Evolutionary conservation across 2,329 filamentous ascomycete genomes (phyloP).

Genomic region (Truncatella angustata): DNA sequence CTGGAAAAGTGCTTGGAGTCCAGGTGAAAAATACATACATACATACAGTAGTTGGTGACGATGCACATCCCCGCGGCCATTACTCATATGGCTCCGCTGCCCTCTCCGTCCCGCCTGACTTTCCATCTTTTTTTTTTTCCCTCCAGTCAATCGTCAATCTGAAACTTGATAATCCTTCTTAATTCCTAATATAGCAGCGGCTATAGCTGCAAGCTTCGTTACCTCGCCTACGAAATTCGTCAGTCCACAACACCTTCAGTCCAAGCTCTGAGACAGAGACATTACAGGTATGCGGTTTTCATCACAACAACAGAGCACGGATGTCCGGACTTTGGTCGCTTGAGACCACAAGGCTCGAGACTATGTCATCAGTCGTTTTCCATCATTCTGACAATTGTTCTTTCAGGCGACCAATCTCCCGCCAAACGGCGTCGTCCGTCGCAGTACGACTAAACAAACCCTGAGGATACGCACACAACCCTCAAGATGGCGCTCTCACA

Average conservation of each 20-base stretch:
- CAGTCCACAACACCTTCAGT: background rate
- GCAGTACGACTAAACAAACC: too few relatives aligned
- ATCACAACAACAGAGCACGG: background rate
- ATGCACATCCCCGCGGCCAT: background rate
- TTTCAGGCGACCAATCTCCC: too few relatives aligned
- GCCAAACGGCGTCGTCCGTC: too few relatives aligned
- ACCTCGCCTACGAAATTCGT: background rate
- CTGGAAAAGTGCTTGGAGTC: too few relatives aligned
- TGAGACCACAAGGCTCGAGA: too few relatives aligned
- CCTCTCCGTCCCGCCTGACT: background rate
- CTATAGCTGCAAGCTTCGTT: background rate
- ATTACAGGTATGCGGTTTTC: slow-evolving; percentile 4
- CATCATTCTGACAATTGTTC: background rate
- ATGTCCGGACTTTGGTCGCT: too few relatives aligned
- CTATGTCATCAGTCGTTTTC: too few relatives aligned
- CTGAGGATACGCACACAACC: background rate
- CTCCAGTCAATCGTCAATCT: background rate
- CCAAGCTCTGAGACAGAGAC: slow-evolving; percentile 1
- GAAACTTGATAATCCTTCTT: background rate
- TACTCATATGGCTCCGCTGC: background rate
- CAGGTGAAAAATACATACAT: too few relatives aligned
- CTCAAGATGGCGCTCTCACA: slow-evolving; percentile 27
- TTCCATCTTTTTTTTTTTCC: background rate
- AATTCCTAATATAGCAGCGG: slow-evolving; percentile 3
- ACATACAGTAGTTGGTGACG: too few relatives aligned